Base-by-base conservation (phyloP, 805 yeast genomes). In the Komagataella pastoris region DNA sequence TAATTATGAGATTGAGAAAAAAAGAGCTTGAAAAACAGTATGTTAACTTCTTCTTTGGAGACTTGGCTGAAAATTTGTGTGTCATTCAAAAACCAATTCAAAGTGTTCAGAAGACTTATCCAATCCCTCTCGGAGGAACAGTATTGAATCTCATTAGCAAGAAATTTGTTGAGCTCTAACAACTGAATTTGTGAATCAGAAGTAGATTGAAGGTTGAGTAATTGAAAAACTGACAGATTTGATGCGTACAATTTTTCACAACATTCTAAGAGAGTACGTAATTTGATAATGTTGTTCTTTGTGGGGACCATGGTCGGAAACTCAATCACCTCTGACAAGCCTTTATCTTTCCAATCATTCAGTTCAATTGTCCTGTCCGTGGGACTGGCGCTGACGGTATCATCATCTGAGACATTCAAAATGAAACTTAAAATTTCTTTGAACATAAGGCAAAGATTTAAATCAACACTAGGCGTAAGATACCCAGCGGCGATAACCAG, bases 51-150 rank as follows among this genome's bases (percentile, higher is more conserved):
- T 1, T 51, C 48, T 1, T 47, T 17, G 7, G 57, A 19, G 3
- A 66, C 56, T 44, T 63, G 59, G 50, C 52, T 55, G 51, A 66
- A 66, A 1, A 61, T 53, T 2, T 51, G 30, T 1, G 68, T 60
- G 43, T 59, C 60, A 30, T 54, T 56, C 36, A 58, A 54, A 10
- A 63, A 55, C 56, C 64, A 57, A 50, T 63, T 64, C 6, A 61
- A 56, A 1, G 69, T 65, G n/a, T 55, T 56, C 17, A 66, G 47
- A 3, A 64, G 47, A 7, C 54, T 44, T 7, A 53, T 47, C 68
- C 67, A 65, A 24, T 58, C 54, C 24, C 55, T 59, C 12, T 19
- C 3, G 1, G 54, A 8, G 24, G 51, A 56, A 8, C 45, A 19
- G 8, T 45, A 17, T 0, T 51, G 40, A 6, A 60, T 50, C 50